These are phyloP conservation scores for Hibiscus tridactylites DNA, from an alignment of 345 rosid species.

Conservation along the genomic window DNA sequence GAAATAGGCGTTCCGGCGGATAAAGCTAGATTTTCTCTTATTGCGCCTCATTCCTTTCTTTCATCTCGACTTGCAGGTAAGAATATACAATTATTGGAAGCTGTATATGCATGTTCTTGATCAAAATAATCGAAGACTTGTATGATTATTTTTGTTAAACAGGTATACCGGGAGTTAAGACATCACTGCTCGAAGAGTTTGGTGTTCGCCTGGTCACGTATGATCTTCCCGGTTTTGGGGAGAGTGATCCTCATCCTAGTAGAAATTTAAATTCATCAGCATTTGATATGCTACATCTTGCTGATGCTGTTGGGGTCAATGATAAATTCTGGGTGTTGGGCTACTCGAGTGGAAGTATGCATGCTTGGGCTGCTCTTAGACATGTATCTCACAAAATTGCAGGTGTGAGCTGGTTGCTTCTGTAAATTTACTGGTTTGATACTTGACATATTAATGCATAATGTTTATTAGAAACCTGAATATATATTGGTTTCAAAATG, in stretches of 20 bases:
- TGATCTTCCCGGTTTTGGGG: constrained; percentile 98
- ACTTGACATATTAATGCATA: neutral
- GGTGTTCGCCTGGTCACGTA: constrained; percentile 76
- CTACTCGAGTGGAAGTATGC: constrained; percentile 74
- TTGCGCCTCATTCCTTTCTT: constrained; percentile 71
- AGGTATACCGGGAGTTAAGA: constrained; percentile 80
- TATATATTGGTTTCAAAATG: neutral
- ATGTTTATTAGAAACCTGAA: neutral
- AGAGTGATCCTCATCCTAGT: constrained; percentile 79
- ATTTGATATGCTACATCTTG: constrained; percentile 59
- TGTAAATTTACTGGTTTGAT: neutral
- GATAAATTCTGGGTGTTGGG: constrained; percentile 88
- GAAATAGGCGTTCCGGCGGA: constrained; percentile 66
- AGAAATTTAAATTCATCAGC: constrained; percentile 86
- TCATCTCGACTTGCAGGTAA: constrained; percentile 86
- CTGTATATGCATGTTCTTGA: neutral
- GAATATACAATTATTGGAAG: neutral
- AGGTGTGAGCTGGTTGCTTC: constrained; percentile 31
- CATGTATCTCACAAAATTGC: constrained; percentile 68
- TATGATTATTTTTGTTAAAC: constrained; percentile 8
- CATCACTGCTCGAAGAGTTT: constrained; percentile 63
- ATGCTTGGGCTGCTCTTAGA: constrained; percentile 91
- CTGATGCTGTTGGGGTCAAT: constrained; percentile 49
- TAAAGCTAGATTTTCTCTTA: constrained; percentile 60
- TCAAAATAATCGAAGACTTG: neutral